Evolutionary conservation across 768 basidiomycete species (phyloP), one percentile per base, ranked within the genome.

Genomic region (Suillus decipiens): DNA sequence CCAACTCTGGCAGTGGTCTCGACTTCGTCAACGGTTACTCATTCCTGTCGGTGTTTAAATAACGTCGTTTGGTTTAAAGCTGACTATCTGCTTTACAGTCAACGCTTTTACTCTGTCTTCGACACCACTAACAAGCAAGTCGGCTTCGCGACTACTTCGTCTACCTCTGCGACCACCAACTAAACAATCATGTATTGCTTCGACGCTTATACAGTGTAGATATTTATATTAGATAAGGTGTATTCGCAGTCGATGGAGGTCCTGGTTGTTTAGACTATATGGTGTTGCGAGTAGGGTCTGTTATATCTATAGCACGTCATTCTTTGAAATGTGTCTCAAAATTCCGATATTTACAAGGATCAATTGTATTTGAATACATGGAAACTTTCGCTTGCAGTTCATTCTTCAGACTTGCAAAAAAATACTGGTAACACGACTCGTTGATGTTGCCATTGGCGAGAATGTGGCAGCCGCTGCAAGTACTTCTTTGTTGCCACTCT

Each of bases 81-180:
- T 53, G 33, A 53, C 19, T 11, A 33, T 17, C 33, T 34, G 33
- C 19, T 11, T 11, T 34, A 33, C 54, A 61, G 62, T 39, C 74
- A 80, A 69, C 73, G 80, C 34, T 80, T 74, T 72, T 79, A 78
- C 66, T 70, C 72, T 59, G 77, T 79, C 28, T 79, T 67, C 66
- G 77, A 79, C 65, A 73, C 75, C 42, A 66, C 62, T 11, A 77
- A 79, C 66, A 68, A 61, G 37, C 75, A 66, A 5, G 71, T 81
- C 37, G 80, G 79, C 14, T 69, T 81, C 39, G 80, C 80, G 1
- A 75, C 68, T 33, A 79, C 78, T 1, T 36, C 69, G 0, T 75
- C 73, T 64, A 81, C 80, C 14, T n/a, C 57, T 41, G 60, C 48
- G 3, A 19, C 17, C 4, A 37, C 34, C 14, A 61, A 61, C 56